Conservation (phyloP, 176 grass and related monocot species). For the Pontederia paniculata region DNA sequence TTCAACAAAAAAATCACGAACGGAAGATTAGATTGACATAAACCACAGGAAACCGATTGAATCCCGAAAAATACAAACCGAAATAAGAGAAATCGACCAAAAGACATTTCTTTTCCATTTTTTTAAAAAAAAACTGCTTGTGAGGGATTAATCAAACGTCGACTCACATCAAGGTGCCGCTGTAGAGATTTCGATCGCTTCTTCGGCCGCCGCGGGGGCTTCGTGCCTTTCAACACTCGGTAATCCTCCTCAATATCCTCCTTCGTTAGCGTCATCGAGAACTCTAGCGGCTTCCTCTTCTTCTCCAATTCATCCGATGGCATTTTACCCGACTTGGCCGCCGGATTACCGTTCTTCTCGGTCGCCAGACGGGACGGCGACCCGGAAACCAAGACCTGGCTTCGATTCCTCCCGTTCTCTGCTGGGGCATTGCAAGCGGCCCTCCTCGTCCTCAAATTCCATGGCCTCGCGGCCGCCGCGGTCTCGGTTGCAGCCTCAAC, state of each 20-base stretch:
- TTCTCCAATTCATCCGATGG: neutral
- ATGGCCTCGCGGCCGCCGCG: neutral
- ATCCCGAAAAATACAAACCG: neutral
- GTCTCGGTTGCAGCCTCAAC: neutral
- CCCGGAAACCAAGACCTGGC: slow-evolving; percentile 8
- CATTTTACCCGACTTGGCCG: neutral
- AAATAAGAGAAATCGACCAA: neutral
- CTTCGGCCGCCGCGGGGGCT: slow-evolving; percentile 47
- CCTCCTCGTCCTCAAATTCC: slow-evolving; percentile 17
- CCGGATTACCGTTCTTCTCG: neutral
- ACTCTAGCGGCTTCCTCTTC: slow-evolving; percentile 10
- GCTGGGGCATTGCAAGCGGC: neutral
- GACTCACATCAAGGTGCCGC: slow-evolving; percentile 38
- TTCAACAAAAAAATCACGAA: neutral
- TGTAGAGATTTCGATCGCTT: slow-evolving; percentile 40
- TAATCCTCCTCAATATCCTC: slow-evolving; percentile 47
- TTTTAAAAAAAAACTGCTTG: neutral
- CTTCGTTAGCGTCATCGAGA: slow-evolving; percentile 38
- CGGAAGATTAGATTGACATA: slow-evolving; percentile 4
- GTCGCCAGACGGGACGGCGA: slow-evolving; percentile 1
- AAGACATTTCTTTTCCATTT: too few species aligned
- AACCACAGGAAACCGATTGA: neutral
- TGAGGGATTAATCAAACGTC: too few species aligned
- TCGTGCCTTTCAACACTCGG: slow-evolving; percentile 27
- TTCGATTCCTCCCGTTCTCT: neutral